Base-by-base conservation (phyloP, 345 rosid genomes). In the Carallia pectinifolia region DNA sequence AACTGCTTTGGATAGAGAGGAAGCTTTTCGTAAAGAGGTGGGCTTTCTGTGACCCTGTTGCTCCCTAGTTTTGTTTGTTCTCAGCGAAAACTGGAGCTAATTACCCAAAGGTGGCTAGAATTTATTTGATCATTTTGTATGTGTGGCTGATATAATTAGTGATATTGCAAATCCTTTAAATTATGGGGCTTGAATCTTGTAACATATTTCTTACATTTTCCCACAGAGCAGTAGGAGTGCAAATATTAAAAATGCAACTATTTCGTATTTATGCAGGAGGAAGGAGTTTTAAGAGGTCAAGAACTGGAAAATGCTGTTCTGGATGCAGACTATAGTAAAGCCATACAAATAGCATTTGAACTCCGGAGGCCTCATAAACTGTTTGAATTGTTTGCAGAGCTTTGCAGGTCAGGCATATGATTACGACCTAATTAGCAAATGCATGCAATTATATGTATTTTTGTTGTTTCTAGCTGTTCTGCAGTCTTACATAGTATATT, bases 1-100 rank as follows among this genome's bases (percentile, higher is more conserved):
- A 66, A 92, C 99, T 56, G 83, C 88, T 73, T 71, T 80, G 53
- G 96, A 92, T 64, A 90, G 86, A 75, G 98, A 90, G 82, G 97
- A 92, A 58, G 93, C 93, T 63, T 90, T 91, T 60, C 88, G 85
- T 34, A 84, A 87, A 87, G 93, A 95, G 93, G 99, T 92, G n/a
- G 80, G 71, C n/a, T 36, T 55, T 31, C 52, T 68, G 39, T 53
- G 68, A 66, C 58, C 34, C 64, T 30, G 27, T 69, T 68, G n/a
- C 50, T 54, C 40, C 44, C 66, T 37, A 40, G 66, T 6, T 52
- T 58, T 38, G 0, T 40, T 64, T 65, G 19, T 61, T 18, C 44
- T 52, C 23, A 50, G 12, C 4, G 3, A 12, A 3, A 44, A 17
- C 44, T 33, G 34, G 34, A 33, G 34, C 34, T 33, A 33, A 1